Base-by-base conservation (phyloP, 345 rosid genomes). In the Adansonia digitata region DNA sequence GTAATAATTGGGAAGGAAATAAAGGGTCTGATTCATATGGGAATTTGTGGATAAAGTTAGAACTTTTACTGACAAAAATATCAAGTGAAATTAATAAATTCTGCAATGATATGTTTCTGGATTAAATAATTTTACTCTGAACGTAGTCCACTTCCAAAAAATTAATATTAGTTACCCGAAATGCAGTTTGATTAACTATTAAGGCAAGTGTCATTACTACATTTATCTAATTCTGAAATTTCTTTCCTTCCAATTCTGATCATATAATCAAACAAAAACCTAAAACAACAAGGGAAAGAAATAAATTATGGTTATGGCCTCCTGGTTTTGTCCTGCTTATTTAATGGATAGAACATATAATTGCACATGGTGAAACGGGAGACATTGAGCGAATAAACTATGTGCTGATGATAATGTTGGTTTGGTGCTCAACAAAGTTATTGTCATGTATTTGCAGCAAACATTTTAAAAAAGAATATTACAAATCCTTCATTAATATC, bases 1-100 rank as follows among this genome's bases (percentile, higher is more conserved):
- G 34, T 31, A 31, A 3, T 31, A 31, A 31, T 31, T 31, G 35
- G 27, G 37, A 0, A 55, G 14, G 31, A 2, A 55, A 55, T 55
- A 31, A 22, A 6, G 14, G n/a, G 0, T 51, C n/a, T n/a, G n/a
- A n/a, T n/a, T n/a, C n/a, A n/a, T n/a, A n/a, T n/a, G n/a, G n/a
- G n/a, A n/a, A n/a, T n/a, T n/a, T n/a, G n/a, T n/a, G n/a, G 75
- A 61, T 61, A 60, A 77, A 42, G 26, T 22, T 31, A 62, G 67
- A 62, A 31, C 31, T 17, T 62, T 56, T n/a, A 6, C 15, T 71
- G 76, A 55, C 76, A 56, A 39, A 40, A 77, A 53, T 22, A 24
- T 26, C 27, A 35, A 77, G 56, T 71, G 66, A 65, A 71, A 61
- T 48, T 40, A 62, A 71, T 51, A 48, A 10, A 61, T 35, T 71